Evolutionary conservation across 805 yeast species (phyloP), one percentile per base, ranked within the genome.

Genomic region (Spencermartinsiella europaea): DNA sequence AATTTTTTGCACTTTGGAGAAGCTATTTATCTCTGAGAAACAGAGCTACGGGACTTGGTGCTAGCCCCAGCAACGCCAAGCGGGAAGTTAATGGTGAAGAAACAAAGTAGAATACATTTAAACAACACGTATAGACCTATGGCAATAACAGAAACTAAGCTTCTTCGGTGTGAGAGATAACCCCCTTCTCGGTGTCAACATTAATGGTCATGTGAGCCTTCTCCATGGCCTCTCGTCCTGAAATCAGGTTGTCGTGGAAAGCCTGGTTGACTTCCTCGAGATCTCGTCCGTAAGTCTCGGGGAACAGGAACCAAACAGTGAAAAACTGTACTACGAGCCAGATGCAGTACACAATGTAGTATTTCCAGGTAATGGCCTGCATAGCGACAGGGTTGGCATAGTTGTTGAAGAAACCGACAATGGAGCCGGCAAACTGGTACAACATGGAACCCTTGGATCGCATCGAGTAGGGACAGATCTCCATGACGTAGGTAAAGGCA

Each of bases 241-340:
- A 45, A 16, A 38, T 25, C n/a, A 40, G 71, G 27, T 70, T 73
- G 52, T 47, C 74, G 19, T 71, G 75, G 52, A 70, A 70, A 20
- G 68, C 69, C 46, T 59, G 58, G 8, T 69, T 68, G 38, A 69
- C 70, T 48, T 71, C 73, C 50, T 70, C 75, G 58, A 71, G 68
- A 8, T 71, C 64, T 51, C 61, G 61, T 14, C 72, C 73, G 12
- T 64, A 54, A 10, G 75, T 71, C 55, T 71, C 74, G 19, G 67
- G 69, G 60, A 59, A 71, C 48, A 61, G 53, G 51, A 67, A 59
- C 51, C 60, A 60, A 15, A 62, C 66, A 22, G 64, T 45, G 4
- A 55, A 48, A 40, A 64, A 54, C 46, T 67, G 67, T 28, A 63
- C 62, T 2, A 60, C 64, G 21, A 53, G 42, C 53, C 50, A 44